Base-by-base conservation (phyloP, 345 rosid species). In the Populus tremula region DNA sequence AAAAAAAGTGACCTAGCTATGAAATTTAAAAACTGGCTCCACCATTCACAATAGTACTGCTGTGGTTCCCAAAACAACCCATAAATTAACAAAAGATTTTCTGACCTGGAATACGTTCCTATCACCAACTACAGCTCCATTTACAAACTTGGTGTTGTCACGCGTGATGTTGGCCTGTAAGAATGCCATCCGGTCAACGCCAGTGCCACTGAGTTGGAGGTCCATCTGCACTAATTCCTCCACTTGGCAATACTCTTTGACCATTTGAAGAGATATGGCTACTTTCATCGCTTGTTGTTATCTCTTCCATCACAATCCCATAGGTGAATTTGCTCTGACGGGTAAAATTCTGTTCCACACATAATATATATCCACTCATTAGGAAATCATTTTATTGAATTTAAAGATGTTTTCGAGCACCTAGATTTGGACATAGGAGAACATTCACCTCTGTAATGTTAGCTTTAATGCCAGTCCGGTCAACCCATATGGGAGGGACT, bases 161-260 rank as follows among this genome's bases (percentile, higher is more conserved):
- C 99, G 97, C 3, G 99, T 96, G 79, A 96, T 91, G 79, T 92
- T 96, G 73, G 95, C 97, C 79, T 94, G 99, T 69, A 92, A 82
- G 80, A 96, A 96, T 67, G 98, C 89, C 97, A 94, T 81, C 35
- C 93, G 88, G 79, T 96, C 97, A 39, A 92, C 87, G 69, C 98
- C 99, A 11, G 98, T 96, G 69, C 99, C 99, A 72, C 98, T 94
- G 49, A 96, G 98, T 96, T 80, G 97, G 99, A 47, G 99, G 99
- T 35, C 99, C 99, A 86, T 96, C 99, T 35, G 97, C 97, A 76
- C 98, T 96, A 79, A 92, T 89, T 86, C 99, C 99, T 50, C 99
- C 99, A 74, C 92, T 92, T 75, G 98, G 98, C 82, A 93, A 84
- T 78, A 94, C 90, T 81, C 99, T 88, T 84, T 91, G 99, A 80